phyloP scores from a whole-genome alignment of 257 asterid genomes.

The Orobanche coerulescens region DNA sequence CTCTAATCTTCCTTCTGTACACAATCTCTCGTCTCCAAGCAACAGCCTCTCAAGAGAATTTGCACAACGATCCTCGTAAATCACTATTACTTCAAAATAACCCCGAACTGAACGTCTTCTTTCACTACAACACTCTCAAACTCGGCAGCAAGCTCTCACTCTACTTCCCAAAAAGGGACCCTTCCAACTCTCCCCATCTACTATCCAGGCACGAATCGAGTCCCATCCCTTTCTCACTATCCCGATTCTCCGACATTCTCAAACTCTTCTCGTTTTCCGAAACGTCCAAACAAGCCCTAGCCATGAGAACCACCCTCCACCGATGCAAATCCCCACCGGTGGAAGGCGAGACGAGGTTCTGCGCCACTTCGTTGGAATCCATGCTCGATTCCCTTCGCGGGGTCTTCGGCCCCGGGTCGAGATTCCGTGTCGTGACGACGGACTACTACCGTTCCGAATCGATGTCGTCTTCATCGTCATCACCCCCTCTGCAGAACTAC shows the following conservation, averaged over 20 bases:
- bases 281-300: conserved; percentile 54
- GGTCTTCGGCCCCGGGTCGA: conserved; percentile 28
- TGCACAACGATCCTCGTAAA: conserved; percentile 24
- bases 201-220: conserved; percentile 55
- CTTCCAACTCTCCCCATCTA: conserved; percentile 49
- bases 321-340: conserved; percentile 64
- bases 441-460: conserved; percentile 30
- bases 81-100: conserved; percentile 11
- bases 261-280: conserved; percentile 36
- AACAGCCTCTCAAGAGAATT: not conserved
- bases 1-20: conserved; percentile 14
- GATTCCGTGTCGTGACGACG: conserved; percentile 41
- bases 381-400: conserved; percentile 45
- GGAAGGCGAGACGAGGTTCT: conserved; percentile 61
- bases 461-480: conserved; percentile 11
- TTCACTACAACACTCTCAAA: conserved; percentile 37
- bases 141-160: conserved; percentile 40
- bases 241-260: conserved; percentile 39
- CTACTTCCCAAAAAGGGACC: conserved; percentile 47
- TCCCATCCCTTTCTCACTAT: conserved; percentile 57
- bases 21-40: conserved; percentile 10
- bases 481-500: conserved; percentile 47
- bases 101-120: conserved; percentile 55
- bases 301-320: conserved; percentile 47
- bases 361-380: conserved; percentile 66